Conservation (phyloP, 257 asterid species). For the Solanum stenotomum region DNA sequence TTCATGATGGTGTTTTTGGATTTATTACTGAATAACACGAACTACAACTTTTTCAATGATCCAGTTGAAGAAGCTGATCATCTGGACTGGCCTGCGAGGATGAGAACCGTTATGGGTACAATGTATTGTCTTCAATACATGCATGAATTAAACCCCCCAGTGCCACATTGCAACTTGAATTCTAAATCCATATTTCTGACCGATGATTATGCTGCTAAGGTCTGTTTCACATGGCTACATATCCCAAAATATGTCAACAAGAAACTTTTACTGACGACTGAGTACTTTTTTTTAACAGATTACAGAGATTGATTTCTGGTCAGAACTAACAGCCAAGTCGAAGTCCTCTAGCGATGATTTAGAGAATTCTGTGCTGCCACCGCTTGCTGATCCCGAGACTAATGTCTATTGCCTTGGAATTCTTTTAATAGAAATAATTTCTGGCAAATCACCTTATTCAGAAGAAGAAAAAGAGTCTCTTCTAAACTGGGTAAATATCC, state of each 20-base stretch:
- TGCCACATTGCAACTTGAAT: constrained; percentile 55
- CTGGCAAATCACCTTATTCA: constrained; percentile 61
- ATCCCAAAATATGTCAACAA: background rate
- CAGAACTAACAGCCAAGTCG: constrained; percentile 38
- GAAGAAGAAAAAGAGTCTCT: constrained; percentile 44
- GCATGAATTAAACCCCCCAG: constrained; percentile 65
- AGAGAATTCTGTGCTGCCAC: constrained; percentile 31
- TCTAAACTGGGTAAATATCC: constrained; percentile 44
- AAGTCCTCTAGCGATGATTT: constrained; percentile 26
- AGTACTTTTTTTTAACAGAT: background rate
- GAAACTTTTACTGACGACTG: background rate
- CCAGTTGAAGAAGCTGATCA: constrained; percentile 82
- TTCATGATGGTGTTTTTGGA: background rate
- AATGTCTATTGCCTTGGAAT: constrained; percentile 61
- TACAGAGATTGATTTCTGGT: constrained; percentile 27
- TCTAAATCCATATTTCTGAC: constrained; percentile 70
- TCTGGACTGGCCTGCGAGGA: constrained; percentile 75
- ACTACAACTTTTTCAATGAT: background rate
- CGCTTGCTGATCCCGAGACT: constrained; percentile 36
- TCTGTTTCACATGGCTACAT: background rate
- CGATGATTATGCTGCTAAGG: constrained; percentile 92
- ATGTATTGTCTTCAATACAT: constrained; percentile 74
- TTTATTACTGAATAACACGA: background rate
- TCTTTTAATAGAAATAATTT: constrained; percentile 65
- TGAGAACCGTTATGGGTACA: constrained; percentile 69